These are phyloP conservation scores for Globomyces pollinis-pini DNA, from an alignment of 192 early-diverging fungal species.

Conservation along the genomic window DNA sequence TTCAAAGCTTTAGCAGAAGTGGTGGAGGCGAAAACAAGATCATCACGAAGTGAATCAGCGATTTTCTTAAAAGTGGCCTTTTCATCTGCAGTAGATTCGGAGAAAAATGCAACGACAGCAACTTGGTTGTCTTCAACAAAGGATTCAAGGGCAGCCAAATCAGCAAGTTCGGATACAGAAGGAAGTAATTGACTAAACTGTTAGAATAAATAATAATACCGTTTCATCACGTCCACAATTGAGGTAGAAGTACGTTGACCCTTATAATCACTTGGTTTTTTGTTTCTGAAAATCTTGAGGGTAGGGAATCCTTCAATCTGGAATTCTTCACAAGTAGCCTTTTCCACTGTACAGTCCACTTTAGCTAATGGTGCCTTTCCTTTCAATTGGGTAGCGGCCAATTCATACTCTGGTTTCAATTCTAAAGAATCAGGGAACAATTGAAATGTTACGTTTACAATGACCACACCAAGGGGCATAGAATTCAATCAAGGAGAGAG, in stretches of 20 bases:
- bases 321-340: slow-evolving; percentile 72
- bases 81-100: slow-evolving; percentile 53
- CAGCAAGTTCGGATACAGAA: slow-evolving; percentile 58
- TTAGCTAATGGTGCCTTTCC: slow-evolving; percentile 75
- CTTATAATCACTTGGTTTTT: slow-evolving; percentile 65
- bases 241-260: slow-evolving; percentile 79
- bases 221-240: slow-evolving; percentile 88
- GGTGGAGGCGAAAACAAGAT: slow-evolving; percentile 76
- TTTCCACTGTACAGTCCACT: slow-evolving; percentile 92
- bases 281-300: slow-evolving; percentile 79
- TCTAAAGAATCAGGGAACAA: background rate
- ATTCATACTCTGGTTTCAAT: slow-evolving; percentile 75
- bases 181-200: slow-evolving; percentile 82
- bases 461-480: slow-evolving; percentile 87
- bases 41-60: slow-evolving; percentile 79
- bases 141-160: slow-evolving; percentile 56
- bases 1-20: slow-evolving; percentile 52
- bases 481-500: slow-evolving; percentile 84
- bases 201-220: slow-evolving; percentile 47
- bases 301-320: slow-evolving; percentile 88
- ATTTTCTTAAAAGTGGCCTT: slow-evolving; percentile 56
- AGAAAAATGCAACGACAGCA: slow-evolving; percentile 80
- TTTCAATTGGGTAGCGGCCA: slow-evolving; percentile 75
- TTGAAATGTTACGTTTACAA: slow-evolving; percentile 73
- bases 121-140: slow-evolving; percentile 83